Evolutionary conservation across 106 monocot species (phyloP).

Genomic region (Gastrodia elata): DNA sequence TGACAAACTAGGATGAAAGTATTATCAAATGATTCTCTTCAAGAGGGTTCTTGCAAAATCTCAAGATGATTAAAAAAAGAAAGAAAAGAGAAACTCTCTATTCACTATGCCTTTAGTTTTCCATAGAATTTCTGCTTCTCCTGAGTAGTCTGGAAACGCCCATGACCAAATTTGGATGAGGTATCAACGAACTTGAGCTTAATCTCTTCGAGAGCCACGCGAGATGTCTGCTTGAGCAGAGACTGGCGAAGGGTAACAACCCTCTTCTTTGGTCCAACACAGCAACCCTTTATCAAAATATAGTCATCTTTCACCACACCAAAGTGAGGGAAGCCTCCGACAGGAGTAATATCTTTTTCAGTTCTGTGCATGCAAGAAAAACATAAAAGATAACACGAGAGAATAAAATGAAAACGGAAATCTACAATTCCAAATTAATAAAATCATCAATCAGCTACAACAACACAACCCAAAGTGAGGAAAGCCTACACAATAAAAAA

Average conservation of each 20-base stretch:
- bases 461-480: neutral
- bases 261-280: slow-evolving; percentile 62
- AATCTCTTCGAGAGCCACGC: slow-evolving; percentile 55
- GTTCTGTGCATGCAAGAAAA: slow-evolving; percentile 28
- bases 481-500: too few species aligned
- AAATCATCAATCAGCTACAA: neutral
- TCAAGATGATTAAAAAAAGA: neutral
- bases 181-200: slow-evolving; percentile 72
- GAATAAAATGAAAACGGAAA: neutral
- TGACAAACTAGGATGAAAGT: neutral
- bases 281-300: slow-evolving; percentile 66
- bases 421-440: too few species aligned
- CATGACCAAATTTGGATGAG: slow-evolving; percentile 68
- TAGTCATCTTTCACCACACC: slow-evolving; percentile 64
- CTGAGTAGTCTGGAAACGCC: slow-evolving; percentile 59
- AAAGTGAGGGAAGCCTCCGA: slow-evolving; percentile 68
- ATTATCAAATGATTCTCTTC: neutral
- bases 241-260: slow-evolving; percentile 56
- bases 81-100: neutral
- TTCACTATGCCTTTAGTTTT: slow-evolving; percentile 35
- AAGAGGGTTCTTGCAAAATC: neutral
- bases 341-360: slow-evolving; percentile 62
- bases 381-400: neutral
- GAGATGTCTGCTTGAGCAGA: slow-evolving; percentile 54
- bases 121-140: slow-evolving; percentile 68